phyloP scores from a whole-genome alignment of 176 grass and related monocot genomes.

The Oryza meyeriana region DNA sequence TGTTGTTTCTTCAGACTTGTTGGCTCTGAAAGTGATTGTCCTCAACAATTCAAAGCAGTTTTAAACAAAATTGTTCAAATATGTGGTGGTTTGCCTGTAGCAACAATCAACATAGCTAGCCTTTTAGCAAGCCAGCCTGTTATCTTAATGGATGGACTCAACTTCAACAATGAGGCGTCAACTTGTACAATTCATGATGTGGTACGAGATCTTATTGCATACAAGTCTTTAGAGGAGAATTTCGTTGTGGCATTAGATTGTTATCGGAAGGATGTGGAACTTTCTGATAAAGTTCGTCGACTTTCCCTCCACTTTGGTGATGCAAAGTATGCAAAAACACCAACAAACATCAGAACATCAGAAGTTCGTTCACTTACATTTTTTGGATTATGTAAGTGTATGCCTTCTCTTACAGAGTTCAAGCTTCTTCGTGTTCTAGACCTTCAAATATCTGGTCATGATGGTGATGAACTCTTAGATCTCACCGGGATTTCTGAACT shows the following conservation, averaged over 20 bases:
- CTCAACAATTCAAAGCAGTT: not conserved
- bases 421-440: not conserved
- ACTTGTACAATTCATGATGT: not conserved
- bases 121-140: not conserved
- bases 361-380: not conserved
- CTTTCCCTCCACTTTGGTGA: not conserved
- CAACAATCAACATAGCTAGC: not conserved
- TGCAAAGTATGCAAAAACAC: not conserved
- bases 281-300: not conserved
- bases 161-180: not conserved
- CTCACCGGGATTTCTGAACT: not conserved
- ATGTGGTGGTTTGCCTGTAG: not conserved
- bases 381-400: not conserved
- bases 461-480: not conserved
- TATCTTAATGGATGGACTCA: not conserved
- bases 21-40: not conserved
- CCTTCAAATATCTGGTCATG: not conserved
- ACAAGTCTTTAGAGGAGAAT: not conserved
- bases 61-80: not conserved
- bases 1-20: not conserved
- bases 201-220: not conserved
- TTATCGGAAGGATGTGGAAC: not conserved
- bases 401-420: not conserved
- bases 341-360: not conserved
- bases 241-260: not conserved